Conservation (phyloP, 768 basidiomycete genomes). For the Dioszegia crocea region DNA sequence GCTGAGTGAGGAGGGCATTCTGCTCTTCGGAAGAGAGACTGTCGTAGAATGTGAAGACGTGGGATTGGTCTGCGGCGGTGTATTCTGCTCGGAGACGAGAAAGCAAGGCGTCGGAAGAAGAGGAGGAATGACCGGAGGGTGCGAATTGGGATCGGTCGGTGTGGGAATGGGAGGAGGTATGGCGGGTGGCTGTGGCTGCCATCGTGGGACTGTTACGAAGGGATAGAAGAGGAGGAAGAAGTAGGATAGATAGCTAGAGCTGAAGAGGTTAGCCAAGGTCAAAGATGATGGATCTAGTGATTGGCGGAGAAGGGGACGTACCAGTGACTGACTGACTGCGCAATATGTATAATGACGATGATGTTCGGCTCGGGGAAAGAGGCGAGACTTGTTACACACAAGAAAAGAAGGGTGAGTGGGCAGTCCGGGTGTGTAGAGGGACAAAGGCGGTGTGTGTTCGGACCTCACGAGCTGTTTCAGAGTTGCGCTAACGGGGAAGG, state of each 20-base stretch:
- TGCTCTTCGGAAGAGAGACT: constrained; percentile 65
- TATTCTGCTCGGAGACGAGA: constrained; percentile 51
- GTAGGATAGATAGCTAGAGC: not conserved
- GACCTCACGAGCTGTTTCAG: not conserved
- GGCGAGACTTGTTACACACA: not conserved
- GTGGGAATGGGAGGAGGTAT: not conserved
- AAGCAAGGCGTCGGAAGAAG: not conserved
- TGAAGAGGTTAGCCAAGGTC: not conserved
- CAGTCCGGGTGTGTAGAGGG: not conserved
- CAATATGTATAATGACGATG: too few species aligned
- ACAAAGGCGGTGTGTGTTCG: not conserved
- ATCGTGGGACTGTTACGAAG: not conserved
- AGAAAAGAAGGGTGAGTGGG: not conserved
- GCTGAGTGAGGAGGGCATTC: constrained; percentile 62
- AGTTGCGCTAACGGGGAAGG: not conserved
- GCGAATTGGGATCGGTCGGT: not conserved
- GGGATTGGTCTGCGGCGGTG: constrained; percentile 75
- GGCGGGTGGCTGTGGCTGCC: not conserved
- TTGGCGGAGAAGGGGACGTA: too few species aligned
- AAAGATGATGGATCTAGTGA: too few species aligned
- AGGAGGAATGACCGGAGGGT: not conserved
- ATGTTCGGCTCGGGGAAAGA: not conserved
- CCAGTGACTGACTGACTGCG: too few species aligned
- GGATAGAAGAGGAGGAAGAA: not conserved
- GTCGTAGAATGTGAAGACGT: constrained; percentile 84